Evolutionary conservation across 148 eudicot genomes (phyloP).

Genomic region (Simmondsia chinensis): DNA sequence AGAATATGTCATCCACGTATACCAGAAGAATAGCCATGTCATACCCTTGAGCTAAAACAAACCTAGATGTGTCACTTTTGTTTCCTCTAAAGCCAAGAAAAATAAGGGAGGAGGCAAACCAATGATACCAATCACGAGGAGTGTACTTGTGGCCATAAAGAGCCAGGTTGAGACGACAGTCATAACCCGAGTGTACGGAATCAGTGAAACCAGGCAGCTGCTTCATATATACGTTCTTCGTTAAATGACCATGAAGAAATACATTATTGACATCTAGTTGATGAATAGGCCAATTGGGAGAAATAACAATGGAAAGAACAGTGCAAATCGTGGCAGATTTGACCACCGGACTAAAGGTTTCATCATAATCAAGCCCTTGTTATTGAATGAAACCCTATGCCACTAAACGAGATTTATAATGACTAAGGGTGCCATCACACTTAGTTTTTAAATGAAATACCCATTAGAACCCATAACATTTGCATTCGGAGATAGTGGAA

Average conservation of each 20-base stretch:
- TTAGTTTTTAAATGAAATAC: background rate
- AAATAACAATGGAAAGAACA: slow-evolving; percentile 3
- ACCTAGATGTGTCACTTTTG: too few relatives aligned
- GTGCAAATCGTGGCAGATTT: background rate
- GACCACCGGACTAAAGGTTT: slow-evolving; percentile 1
- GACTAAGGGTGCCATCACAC: background rate
- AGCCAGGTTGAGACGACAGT: too few relatives aligned
- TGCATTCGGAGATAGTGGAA: too few relatives aligned
- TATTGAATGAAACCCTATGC: slow-evolving; percentile 3
- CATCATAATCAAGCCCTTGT: slow-evolving; percentile 1
- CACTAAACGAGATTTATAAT: slow-evolving; percentile 1
- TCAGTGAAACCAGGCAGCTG: slow-evolving; percentile 3
- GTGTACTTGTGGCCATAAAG: too few relatives aligned
- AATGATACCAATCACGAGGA: too few relatives aligned
- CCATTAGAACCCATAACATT: background rate
- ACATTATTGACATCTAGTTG: background rate
- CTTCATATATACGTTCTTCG: background rate
- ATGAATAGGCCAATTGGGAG: background rate
- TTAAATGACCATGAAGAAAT: slow-evolving; percentile 1
- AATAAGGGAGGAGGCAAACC: too few relatives aligned
- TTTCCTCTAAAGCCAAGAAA: too few relatives aligned
- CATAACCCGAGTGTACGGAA: too few relatives aligned
- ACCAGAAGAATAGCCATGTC: too few relatives aligned
- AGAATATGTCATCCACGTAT: too few relatives aligned
- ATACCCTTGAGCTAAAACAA: too few relatives aligned